Conservation (phyloP, 768 basidiomycete genomes). For the Kwoniella sp. region DNA sequence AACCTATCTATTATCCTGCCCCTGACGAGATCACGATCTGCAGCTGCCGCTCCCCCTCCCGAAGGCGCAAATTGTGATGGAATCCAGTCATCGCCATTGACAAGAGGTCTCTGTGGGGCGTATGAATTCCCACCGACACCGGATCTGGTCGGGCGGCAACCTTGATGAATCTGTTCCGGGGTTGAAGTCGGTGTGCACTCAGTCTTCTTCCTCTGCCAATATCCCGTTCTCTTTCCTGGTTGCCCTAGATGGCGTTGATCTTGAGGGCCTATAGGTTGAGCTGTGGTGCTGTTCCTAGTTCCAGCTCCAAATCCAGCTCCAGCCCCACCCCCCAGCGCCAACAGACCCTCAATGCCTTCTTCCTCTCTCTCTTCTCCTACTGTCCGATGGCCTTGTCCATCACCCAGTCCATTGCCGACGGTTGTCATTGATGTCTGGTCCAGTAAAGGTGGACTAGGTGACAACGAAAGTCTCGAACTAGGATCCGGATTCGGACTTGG, state of each 20-base stretch:
- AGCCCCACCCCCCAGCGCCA: background rate
- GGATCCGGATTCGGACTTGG: background rate
- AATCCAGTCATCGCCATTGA: no score
- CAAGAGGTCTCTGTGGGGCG: no score
- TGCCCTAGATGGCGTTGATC: no score
- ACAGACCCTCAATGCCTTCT: conserved; percentile 1
- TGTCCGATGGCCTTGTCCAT: background rate
- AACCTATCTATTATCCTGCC: background rate
- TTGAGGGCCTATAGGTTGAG: no score
- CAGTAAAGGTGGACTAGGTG: background rate
- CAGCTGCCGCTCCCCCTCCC: no score
- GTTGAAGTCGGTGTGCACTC: background rate
- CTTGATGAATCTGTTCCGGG: background rate
- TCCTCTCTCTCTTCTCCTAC: background rate
- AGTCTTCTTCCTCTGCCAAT: background rate
- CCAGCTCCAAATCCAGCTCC: background rate
- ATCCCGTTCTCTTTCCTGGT: background rate
- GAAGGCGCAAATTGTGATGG: no score
- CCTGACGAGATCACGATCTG: background rate
- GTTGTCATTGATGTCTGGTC: no score
- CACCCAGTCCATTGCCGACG: background rate
- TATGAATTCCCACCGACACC: no score
- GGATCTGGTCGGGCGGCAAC: no score
- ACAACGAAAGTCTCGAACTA: background rate
- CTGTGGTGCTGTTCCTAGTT: background rate